Base-by-base conservation (phyloP, 352 stramenopile genomes). In the Phytophthora rubi region DNA sequence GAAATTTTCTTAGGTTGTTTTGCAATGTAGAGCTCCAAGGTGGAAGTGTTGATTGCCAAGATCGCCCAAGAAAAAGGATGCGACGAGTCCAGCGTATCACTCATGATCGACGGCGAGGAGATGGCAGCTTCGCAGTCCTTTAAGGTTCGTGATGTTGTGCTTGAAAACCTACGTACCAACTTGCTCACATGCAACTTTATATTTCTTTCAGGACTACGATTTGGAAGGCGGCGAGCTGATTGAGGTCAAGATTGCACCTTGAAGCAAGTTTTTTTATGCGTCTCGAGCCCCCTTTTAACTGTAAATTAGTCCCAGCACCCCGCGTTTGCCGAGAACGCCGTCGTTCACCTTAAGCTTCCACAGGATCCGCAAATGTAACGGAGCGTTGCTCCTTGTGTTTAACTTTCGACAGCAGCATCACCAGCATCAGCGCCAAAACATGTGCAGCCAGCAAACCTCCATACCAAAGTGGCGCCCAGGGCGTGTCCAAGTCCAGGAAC, bases 391-490 rank as follows among this genome's bases (percentile, higher is more conserved):
- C 23, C 12, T 55, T 70, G 53, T 69, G 59, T 60, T 91, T 91
- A 18, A 77, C 53, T 53, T 72, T 83, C 7, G 86, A 92, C 33
- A 90, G 35, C 28, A 75, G 35, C 33, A 87, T 74, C 42, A 90
- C 65, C 2, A 82, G 30, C 48, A 76, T 35, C 13, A 91, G 71
- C 2, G 69, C 70, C 13, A 70, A 32, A 21, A 89, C 51, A 66
- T 91, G 82, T 10, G 82, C 81, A 39, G 81, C 54, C 18, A 94
- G 64, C 26, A 92, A 47, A 5, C 83, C 80, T 5, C 70, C 78
- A 61, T 93, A 95, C 88, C 86, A 93, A 26, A 92, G 55, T 3
- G 86, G 86, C 2, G 88, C 85, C 71, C 71, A 92, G 6, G 85
- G 88, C n/a, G 84, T 92, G 53, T 93, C 55, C 21, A 92, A 48